Evolutionary conservation across 495 filamentous ascomycete genomes (phyloP), one percentile per base, ranked within the genome.

Genomic region (Chaetomium tenue): DNA sequence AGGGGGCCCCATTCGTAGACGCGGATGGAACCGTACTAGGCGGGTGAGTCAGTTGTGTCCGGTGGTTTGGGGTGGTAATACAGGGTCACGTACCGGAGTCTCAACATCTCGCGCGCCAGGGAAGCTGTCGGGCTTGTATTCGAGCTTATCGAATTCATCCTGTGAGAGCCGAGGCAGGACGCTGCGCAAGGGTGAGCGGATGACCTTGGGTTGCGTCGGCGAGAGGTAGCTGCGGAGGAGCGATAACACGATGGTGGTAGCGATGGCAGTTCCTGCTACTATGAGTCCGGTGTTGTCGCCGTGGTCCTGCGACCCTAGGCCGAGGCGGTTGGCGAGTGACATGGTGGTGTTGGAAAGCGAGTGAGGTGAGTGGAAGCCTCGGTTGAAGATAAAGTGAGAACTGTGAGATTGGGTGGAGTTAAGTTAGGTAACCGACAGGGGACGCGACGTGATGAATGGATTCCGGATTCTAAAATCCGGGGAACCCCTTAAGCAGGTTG

Each of bases 1-100:
- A 87, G 84, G n/a, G 91, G 91, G 11, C 93, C 93, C 81, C 87
- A 96, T 81, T 98, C 93, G 71, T 96, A 96, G 15, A 92, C 89
- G 44, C 90, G 79, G 28, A 92, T 88, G 28, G 82, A 86, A 23
- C 93, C 93, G 68, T 93, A 96, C 63, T 92, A n/a, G n/a, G n/a
- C n/a, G 83, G 12, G 15, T n/a, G 20, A 44, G 12, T 11, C 4
- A 23, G 56, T 70, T 57, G 62, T 26, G 22, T 6, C 22, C 12
- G 6, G 30, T 56, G 11, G 20, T 5, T 37, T 22, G 11, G 42
- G 7, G 52, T 3, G 20, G 26, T 18, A 15, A 57, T 22, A 44
- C 1, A 22, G 15, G 22, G 23, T 23, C 13, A 25, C 72, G 61
- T 60, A 80, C 78, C 23, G 79, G 79, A 13, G 79, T 82, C 16